phyloP scores from a whole-genome alignment of 768 basidiomycete species.

The Mycena haematopus region DNA sequence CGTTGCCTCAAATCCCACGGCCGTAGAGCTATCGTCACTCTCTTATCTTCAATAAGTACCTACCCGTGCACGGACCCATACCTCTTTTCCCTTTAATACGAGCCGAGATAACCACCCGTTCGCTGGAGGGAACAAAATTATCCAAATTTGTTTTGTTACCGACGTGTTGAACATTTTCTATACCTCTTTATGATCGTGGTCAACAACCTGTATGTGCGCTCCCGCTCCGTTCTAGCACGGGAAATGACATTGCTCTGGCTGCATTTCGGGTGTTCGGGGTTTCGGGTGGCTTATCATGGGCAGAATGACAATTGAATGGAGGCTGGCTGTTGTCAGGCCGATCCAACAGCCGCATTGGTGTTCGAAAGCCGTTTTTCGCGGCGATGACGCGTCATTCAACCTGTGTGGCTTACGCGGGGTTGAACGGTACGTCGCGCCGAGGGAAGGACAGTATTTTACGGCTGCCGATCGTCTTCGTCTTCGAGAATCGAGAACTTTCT shows the following conservation, averaged over 20 bases:
- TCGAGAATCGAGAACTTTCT: no score
- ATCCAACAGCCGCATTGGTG: neutral
- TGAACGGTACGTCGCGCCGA: no score
- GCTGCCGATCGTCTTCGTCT: no score
- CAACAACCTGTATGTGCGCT: constrained; percentile 11
- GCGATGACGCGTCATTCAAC: no score
- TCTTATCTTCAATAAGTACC: constrained; percentile 29
- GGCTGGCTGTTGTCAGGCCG: neutral
- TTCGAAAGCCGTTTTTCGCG: no score
- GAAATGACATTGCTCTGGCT: constrained; percentile 4
- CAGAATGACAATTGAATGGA: neutral
- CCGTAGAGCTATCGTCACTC: constrained; percentile 30
- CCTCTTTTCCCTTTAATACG: constrained; percentile 22
- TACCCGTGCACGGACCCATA: constrained; percentile 22
- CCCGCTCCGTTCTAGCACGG: neutral
- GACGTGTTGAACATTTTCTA: constrained; percentile 15
- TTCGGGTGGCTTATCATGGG: no score
- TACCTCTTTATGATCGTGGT: constrained; percentile 24
- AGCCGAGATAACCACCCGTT: neutral
- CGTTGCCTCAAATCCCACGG: neutral
- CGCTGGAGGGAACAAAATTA: constrained; percentile 5
- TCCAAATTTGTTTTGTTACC: constrained; percentile 5
- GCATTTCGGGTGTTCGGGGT: no score
- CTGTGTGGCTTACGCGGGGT: no score
- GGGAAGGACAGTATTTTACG: no score